Conservation (phyloP, 2,329 filamentous ascomycete species). For the Cytospora leucostoma region DNA sequence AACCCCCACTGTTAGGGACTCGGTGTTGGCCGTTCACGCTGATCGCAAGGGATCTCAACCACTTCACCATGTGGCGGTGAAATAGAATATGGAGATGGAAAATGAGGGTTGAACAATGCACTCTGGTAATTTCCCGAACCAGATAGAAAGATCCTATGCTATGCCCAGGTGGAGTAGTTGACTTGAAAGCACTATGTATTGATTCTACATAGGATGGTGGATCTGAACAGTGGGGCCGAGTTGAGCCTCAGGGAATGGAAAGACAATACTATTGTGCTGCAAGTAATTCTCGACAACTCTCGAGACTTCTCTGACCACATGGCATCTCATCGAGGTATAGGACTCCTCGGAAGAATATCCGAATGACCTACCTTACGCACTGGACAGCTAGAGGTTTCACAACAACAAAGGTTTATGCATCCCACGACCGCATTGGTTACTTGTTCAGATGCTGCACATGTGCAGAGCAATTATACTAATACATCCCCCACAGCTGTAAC, state of each 20-base stretch:
- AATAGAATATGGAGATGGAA: not conserved
- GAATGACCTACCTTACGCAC: too few relatives aligned
- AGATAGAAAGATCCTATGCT: not conserved
- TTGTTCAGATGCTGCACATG: too few relatives aligned
- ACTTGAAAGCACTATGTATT: not conserved
- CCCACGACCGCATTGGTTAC: too few relatives aligned
- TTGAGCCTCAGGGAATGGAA: not conserved
- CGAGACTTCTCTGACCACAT: too few relatives aligned
- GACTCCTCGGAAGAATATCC: too few relatives aligned
- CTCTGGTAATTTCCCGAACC: not conserved
- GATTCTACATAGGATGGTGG: not conserved
- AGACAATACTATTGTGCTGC: not conserved
- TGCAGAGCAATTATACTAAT: not conserved
- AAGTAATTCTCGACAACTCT: not conserved
- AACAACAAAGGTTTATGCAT: too few relatives aligned
- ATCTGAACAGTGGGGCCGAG: not conserved
- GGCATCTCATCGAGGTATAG: too few relatives aligned
- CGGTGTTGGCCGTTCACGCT: not conserved
- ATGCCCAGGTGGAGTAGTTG: not conserved
- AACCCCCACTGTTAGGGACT: not conserved
- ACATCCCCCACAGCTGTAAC: not conserved
- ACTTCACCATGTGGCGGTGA: not conserved
- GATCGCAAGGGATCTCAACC: not conserved
- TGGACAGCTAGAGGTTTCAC: too few relatives aligned
- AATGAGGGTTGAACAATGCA: not conserved